These are phyloP conservation scores for Mortierella sp. DNA, from an alignment of 371 early-diverging fungal genomes.

Conservation along the genomic window DNA sequence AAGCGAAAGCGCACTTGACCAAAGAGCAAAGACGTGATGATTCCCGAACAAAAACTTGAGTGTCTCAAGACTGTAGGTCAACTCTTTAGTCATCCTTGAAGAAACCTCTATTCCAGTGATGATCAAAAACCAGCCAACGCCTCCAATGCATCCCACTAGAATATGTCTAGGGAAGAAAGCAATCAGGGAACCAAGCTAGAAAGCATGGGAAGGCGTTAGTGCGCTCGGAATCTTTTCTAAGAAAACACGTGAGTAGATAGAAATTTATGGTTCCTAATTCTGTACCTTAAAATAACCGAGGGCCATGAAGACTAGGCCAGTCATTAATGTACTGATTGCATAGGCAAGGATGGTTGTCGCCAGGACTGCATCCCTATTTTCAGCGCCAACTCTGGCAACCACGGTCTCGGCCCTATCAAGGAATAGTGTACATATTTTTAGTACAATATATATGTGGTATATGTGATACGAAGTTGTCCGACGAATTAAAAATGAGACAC, in stretches of 20 bases:
- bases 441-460: constrained; percentile 9
- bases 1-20: constrained; percentile 81
- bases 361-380: constrained; percentile 74
- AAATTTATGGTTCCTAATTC: not conserved
- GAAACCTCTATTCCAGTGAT: constrained; percentile 94
- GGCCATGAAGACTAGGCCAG: constrained; percentile 89
- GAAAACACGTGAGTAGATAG: not conserved
- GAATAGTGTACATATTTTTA: not conserved
- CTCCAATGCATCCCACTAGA: constrained; percentile 95
- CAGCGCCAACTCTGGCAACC: constrained; percentile 67
- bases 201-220: not conserved
- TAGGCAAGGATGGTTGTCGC: constrained; percentile 94
- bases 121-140: constrained; percentile 94
- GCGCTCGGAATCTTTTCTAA: not conserved
- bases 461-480: constrained; percentile 11
- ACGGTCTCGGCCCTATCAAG: constrained; percentile 73
- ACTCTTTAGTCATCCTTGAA: constrained; percentile 68
- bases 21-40: constrained; percentile 74
- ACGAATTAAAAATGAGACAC: constrained; percentile 15
- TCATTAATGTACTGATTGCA: constrained; percentile 86
- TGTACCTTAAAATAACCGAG: constrained; percentile 83
- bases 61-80: constrained; percentile 66
- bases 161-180: constrained; percentile 97
- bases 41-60: constrained; percentile 70
- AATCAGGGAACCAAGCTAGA: constrained; percentile 77